Evolutionary conservation across 768 basidiomycete species (phyloP), one percentile per base, ranked within the genome.

Genomic region (Pleurotus citrinopileatus): DNA sequence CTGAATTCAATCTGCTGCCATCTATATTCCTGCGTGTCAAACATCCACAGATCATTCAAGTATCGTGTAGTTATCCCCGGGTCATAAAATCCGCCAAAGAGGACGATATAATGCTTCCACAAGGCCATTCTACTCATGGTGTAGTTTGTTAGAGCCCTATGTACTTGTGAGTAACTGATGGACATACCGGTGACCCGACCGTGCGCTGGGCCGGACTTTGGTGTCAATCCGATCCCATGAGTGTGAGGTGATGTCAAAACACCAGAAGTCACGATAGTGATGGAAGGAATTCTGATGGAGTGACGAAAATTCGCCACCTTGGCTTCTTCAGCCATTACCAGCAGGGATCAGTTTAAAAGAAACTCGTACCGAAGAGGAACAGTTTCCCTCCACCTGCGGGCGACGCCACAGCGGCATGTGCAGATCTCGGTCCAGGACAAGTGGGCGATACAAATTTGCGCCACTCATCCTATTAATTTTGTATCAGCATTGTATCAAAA

Each of bases 71-170:
- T 83, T 43, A 89, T 72, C 2, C 94, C 93, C 1, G 90, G 88
- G 63, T 95, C 92, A 58, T 91, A 87, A 66, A 95, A 95, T 1
- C 93, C 94, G 3, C 93, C 94, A 63, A 95, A 97, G 0, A 96
- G 74, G 32, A 95, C 77, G 23, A 95, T 80, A 53, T 79, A 83
- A 50, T 95, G 88, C 64, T 95, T 96, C 90, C 90, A 96, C 40
- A 89, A 72, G 0, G 87, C 87, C 91, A 94, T 93, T 29, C 90
- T 90, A 44, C 23, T n/a, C 32, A 27, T 20, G 26, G 27, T 27
- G 8, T 15, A 8, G 36, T 15, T 6, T 1, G 56, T 52, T 37
- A 40, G 27, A 19, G 4, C 15, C 15, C 56, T 25, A 55, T 26
- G 54, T 43, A n/a, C 9, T 9, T 34, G 9, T n/a, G 25, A 26